Percentiles rank a stretch among this genome's conserved stretches.
Evolutionary conservation across 2,329 filamentous ascomycete genomes (phyloP).

Genomic region (Sodiomyces alkalinus): DNA sequence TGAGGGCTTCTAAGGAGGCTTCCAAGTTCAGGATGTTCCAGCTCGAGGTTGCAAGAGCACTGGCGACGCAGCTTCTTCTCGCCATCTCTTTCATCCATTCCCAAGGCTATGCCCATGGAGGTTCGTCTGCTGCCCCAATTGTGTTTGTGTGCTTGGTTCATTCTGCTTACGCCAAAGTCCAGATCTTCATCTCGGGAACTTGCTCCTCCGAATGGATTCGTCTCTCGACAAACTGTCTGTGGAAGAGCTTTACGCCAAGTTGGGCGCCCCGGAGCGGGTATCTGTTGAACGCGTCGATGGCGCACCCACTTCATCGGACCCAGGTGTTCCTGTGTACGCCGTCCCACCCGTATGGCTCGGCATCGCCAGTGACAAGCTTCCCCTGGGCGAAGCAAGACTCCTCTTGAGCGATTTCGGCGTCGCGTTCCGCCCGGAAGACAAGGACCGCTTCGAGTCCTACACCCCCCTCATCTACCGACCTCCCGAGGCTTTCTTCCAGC

Average conservation of each 20-base stretch:
- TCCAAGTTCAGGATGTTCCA: slow-evolving; percentile 4
- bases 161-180: background rate
- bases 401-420: slow-evolving; percentile 19
- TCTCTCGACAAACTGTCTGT: slow-evolving; percentile 10
- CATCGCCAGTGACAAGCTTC: slow-evolving; percentile 14
- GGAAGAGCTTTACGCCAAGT: slow-evolving; percentile 12
- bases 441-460: slow-evolving; percentile 11
- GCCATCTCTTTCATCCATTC: slow-evolving; percentile 11
- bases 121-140: background rate
- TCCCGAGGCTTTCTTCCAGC: slow-evolving; percentile 21
- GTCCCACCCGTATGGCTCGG: slow-evolving; percentile 19
- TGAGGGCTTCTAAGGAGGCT: slow-evolving; percentile 3
- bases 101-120: slow-evolving; percentile 13
- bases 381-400: slow-evolving; percentile 9
- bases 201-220: slow-evolving; percentile 13
- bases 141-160: too few species aligned
- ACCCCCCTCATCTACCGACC: slow-evolving; percentile 15
- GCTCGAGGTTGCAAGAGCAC: slow-evolving; percentile 6
- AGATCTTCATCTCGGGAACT: slow-evolving; percentile 19
- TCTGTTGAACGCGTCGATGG: slow-evolving; percentile 9
- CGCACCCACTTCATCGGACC: slow-evolving; percentile 4
- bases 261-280: slow-evolving; percentile 10
- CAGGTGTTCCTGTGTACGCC: slow-evolving; percentile 14
- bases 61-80: slow-evolving; percentile 8
- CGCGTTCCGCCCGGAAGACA: slow-evolving; percentile 14